Percentiles rank a stretch among this genome's conserved stretches.
phyloP scores from a whole-genome alignment of 2,329 filamentous ascomycete genomes.

The Neurospora crassa region DNA sequence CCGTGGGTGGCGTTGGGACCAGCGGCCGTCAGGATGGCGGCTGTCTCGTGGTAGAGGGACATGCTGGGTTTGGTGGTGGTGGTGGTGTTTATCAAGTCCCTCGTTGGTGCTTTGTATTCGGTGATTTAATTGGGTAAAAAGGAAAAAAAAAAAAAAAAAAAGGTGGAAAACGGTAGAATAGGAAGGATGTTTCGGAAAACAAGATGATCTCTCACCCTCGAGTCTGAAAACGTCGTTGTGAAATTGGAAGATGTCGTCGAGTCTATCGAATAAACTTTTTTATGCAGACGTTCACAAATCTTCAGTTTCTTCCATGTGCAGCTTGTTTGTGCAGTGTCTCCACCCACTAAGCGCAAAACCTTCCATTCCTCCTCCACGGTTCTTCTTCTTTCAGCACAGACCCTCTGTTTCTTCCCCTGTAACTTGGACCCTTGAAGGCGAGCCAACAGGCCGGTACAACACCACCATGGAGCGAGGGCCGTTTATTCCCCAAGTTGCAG shows the following conservation, averaged over 20 bases:
- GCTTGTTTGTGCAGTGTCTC: not conserved
- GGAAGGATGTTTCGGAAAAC: not conserved
- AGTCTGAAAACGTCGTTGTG: not conserved
- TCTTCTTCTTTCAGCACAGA: not conserved
- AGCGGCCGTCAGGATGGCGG: conserved; percentile 57
- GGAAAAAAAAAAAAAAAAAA: too few relatives aligned
- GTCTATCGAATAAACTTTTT: not conserved
- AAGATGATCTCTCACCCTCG: not conserved
- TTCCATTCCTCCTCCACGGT: not conserved
- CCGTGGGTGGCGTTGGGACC: conserved; percentile 39
- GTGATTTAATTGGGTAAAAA: not conserved
- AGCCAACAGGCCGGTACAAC: not conserved
- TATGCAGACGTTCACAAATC: not conserved
- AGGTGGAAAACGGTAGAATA: too few relatives aligned
- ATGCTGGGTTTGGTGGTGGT: conserved; percentile 37
- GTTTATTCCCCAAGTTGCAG: not conserved
- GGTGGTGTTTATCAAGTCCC: not conserved
- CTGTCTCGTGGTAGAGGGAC: conserved; percentile 94
- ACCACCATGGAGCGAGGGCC: not conserved
- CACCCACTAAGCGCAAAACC: not conserved
- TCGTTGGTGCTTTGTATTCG: not conserved
- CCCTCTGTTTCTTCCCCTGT: not conserved
- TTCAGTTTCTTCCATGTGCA: not conserved
- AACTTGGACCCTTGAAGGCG: not conserved
- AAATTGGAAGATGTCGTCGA: not conserved